A percentile compares a stretch with the other conserved stretches of the same genome.
Evolutionary conservation across 192 early-diverging fungal genomes (phyloP).

Genomic region (Endogone sp.): DNA sequence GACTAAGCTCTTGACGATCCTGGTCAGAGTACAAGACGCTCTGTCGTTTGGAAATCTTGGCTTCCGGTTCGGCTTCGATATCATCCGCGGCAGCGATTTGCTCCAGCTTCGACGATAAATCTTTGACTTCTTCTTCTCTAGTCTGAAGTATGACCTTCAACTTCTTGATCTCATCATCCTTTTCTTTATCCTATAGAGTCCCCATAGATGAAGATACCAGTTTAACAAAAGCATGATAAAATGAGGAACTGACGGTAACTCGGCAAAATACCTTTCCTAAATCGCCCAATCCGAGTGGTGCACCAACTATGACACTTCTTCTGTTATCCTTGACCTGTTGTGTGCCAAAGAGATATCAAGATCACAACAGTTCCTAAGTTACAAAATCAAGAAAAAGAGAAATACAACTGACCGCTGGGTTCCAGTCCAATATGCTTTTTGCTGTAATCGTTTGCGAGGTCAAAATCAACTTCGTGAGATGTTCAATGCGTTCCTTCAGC

Average conservation of each 20-base stretch:
- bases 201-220: too few species aligned
- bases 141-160: neutral
- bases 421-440: neutral
- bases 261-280: neutral
- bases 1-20: neutral
- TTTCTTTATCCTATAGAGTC: neutral
- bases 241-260: too few species aligned
- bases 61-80: neutral
- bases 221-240: too few species aligned
- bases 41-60: neutral
- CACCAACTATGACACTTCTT: neutral
- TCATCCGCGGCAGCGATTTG: neutral
- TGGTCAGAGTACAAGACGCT: neutral
- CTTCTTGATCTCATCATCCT: neutral
- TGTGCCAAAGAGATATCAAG: neutral
- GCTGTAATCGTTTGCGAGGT: slow-evolving; percentile 49
- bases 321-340: neutral
- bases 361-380: neutral
- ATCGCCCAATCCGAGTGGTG: neutral
- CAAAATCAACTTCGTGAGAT: slow-evolving; percentile 80
- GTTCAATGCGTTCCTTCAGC: slow-evolving; percentile 81
- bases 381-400: neutral
- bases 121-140: neutral
- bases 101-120: neutral
- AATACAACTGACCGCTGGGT: neutral